Percentiles rank a stretch among this genome's conserved stretches.
Conservation (phyloP, 768 basidiomycete species). For the Tulasnella sp. region DNA sequence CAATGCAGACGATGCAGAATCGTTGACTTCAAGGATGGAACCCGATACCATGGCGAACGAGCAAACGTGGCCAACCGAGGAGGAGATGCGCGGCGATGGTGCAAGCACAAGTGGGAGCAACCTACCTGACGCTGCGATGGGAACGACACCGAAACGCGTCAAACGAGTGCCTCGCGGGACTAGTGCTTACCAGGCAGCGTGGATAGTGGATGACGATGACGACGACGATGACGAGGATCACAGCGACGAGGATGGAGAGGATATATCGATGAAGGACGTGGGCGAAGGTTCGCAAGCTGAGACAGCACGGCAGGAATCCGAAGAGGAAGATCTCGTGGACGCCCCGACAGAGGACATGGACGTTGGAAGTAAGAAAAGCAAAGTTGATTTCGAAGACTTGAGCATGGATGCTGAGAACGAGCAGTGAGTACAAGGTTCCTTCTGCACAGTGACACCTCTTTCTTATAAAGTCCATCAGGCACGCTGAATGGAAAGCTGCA, state of each 20-base stretch:
- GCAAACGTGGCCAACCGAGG: constrained; percentile 98
- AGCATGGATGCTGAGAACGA: constrained; percentile 76
- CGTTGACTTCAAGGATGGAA: constrained; percentile 76
- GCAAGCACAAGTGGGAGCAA: constrained; percentile 27
- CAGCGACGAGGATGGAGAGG: constrained; percentile 37
- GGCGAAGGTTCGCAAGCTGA: constrained; percentile 27
- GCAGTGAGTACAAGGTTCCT: constrained; percentile 50
- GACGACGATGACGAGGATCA: constrained; percentile 44
- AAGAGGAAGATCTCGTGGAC: constrained; percentile 38
- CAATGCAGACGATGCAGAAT: constrained; percentile 58
- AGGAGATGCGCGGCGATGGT: constrained; percentile 62
- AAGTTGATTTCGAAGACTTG: constrained; percentile 62
- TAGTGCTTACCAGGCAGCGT: constrained; percentile 93
- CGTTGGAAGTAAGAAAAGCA: constrained; percentile 27
- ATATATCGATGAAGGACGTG: constrained; percentile 29
- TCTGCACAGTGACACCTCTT: neutral
- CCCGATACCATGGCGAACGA: constrained; percentile 88
- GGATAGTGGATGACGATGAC: constrained; percentile 82
- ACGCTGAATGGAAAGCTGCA: constrained; percentile 50
- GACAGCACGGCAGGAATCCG: constrained; percentile 44
- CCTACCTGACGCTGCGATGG: constrained; percentile 56
- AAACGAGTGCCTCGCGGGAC: constrained; percentile 87
- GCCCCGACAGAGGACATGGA: constrained; percentile 51
- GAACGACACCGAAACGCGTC: constrained; percentile 73
- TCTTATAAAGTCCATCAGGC: constrained; percentile 35